Base-by-base conservation (phyloP, 306 rosid genomes). In the Boehmeria nivea region DNA sequence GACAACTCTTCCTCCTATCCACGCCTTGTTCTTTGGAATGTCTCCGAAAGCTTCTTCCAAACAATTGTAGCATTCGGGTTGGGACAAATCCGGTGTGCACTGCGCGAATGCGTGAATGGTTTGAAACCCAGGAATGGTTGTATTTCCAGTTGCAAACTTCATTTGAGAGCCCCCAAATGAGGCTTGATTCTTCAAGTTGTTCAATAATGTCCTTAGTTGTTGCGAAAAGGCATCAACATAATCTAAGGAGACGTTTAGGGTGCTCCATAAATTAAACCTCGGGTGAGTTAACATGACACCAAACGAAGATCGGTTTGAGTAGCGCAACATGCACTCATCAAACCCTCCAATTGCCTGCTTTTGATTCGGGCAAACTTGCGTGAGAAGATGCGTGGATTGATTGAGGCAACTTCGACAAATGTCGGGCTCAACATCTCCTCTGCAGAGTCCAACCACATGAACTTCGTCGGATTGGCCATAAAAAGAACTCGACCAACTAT, bases 21-120 rank as follows among this genome's bases (percentile, higher is more conserved):
- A 8, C 13, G 4, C 45, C 20, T 19, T 3, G 6, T 12, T 3
- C 43, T 16, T 12, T 6, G 13, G 24, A 54, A 54, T 18, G 18
- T 34, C 45, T 7, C 27, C 44, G 4, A 36, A 33, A 34, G 45
- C 60, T 18, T 20, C 25, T 12, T 34, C 46, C 26, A 54, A 20
- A 43, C 60, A 54, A 17, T 19, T 54, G 25, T 1, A 17, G 19
- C 60, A 54, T 3, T 34, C n/a, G 10, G 12, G 1, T 6, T 0
- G 17, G 7, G 60, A 34, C 45, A 54, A 54, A 54, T 54, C 60
- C 17, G 60, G 60, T 8, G 42, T 33, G 18, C 60, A 54, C 42
- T 54, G 60, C 11, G 14, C 45, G 21, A 54, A 15, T 21, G 26
- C 60, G 13, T 54, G 37, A 8, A 34, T 12, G 10, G 60, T 12